A percentile compares a stretch with the other conserved stretches of the same genome.
Evolutionary conservation across 805 yeast species (phyloP).

Genomic region (Wickerhamiella brachini): DNA sequence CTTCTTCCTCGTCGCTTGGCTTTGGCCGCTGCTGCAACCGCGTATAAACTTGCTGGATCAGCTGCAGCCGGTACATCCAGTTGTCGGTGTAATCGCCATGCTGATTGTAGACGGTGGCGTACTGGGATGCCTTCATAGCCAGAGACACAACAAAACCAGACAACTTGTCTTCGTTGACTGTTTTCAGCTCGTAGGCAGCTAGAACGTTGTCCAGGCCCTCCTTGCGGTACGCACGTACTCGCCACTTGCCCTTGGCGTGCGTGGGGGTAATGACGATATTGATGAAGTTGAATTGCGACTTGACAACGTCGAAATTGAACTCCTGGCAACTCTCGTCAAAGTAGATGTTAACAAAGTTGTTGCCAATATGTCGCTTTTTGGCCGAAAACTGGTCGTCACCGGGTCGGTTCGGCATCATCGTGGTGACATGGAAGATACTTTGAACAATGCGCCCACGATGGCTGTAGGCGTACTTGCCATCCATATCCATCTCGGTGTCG

Average conservation of each 20-base stretch:
- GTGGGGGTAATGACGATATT: slow-evolving; percentile 63
- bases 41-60: slow-evolving; percentile 30
- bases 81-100: slow-evolving; percentile 42
- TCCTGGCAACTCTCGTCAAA: slow-evolving; percentile 61
- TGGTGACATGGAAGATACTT: slow-evolving; percentile 62
- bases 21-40: slow-evolving; percentile 15
- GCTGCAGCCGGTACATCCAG: slow-evolving; percentile 57
- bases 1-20: background rate
- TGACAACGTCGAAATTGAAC: slow-evolving; percentile 56
- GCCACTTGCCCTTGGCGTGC: slow-evolving; percentile 26
- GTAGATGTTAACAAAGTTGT: slow-evolving; percentile 65
- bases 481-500: slow-evolving; percentile 52
- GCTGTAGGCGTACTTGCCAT: slow-evolving; percentile 61
- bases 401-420: slow-evolving; percentile 53
- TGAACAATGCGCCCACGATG: slow-evolving; percentile 65
- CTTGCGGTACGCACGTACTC: slow-evolving; percentile 50
- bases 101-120: slow-evolving; percentile 64
- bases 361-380: slow-evolving; percentile 80
- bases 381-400: slow-evolving; percentile 34
- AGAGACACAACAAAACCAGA: slow-evolving; percentile 54
- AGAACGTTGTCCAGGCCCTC: slow-evolving; percentile 64
- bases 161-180: slow-evolving; percentile 45
- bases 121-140: slow-evolving; percentile 50
- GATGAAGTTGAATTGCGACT: slow-evolving; percentile 71
- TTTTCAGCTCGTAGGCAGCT: slow-evolving; percentile 62